phyloP scores from a whole-genome alignment of 139 green algal species.

The Ettlia oleoabundans region DNA sequence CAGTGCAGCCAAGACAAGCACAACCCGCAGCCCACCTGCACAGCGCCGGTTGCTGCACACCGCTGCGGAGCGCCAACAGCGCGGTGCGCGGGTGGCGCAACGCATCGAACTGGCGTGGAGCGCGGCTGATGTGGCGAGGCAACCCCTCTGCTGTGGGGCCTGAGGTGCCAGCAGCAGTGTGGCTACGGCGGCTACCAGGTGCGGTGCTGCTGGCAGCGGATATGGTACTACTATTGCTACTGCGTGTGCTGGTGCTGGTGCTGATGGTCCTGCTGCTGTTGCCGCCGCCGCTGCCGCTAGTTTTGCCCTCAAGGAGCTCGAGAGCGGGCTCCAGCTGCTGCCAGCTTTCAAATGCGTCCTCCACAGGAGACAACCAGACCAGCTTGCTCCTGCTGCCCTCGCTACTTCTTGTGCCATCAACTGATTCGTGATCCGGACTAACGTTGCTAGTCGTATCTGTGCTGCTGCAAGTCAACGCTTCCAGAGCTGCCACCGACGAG shows the following conservation, averaged over 20 bases:
- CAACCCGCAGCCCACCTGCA: too few species aligned
- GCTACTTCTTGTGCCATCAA: not conserved
- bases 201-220: too few species aligned
- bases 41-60: slow-evolving; percentile 27
- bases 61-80: slow-evolving; percentile 28
- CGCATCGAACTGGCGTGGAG: not conserved
- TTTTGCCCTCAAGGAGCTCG: slow-evolving; percentile 19
- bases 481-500: not conserved
- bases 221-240: not conserved
- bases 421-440: not conserved
- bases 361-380: slow-evolving; percentile 14
- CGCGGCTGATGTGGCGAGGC: not conserved
- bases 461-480: not conserved
- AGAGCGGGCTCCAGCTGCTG: slow-evolving; percentile 39
- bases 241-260: not conserved
- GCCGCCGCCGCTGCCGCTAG: not conserved
- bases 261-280: too few species aligned
- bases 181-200: too few species aligned
- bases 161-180: too few species aligned
- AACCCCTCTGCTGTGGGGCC: too few species aligned
- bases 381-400: not conserved
- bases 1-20: too few species aligned
- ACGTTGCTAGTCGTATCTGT: not conserved
- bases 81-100: slow-evolving; percentile 5
- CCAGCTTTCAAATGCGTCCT: slow-evolving; percentile 16